These are phyloP conservation scores for Castanea sativa DNA, from an alignment of 306 rosid species.

Conservation along the genomic window DNA sequence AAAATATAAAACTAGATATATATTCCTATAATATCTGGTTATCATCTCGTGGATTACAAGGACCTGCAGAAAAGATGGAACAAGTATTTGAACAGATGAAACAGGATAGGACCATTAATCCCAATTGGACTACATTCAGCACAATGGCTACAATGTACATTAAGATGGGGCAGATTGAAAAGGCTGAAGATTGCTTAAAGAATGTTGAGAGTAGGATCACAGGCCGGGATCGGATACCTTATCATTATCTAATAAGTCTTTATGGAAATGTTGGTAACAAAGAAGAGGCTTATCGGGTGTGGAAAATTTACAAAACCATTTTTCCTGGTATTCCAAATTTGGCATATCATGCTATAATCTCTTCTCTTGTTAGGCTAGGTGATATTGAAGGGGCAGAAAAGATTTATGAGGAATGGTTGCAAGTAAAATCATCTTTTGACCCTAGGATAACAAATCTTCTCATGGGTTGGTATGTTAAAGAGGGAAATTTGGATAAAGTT, in stretches of 20 bases:
- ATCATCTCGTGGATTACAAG: conserved; percentile 80
- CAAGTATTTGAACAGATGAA: conserved; percentile 76
- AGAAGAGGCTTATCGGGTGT: conserved; percentile 78
- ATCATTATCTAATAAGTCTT: conserved; percentile 82
- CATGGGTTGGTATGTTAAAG: conserved; percentile 50
- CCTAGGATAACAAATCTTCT: conserved; percentile 83
- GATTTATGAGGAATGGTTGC: conserved; percentile 76
- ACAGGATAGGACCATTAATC: conserved; percentile 54
- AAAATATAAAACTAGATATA: conserved; percentile 59
- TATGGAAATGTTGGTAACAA: conserved; percentile 76
- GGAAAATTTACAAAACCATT: conserved; percentile 65
- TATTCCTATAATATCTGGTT: conserved; percentile 93
- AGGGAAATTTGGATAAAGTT: conserved; percentile 55
- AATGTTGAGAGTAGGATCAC: conserved; percentile 70
- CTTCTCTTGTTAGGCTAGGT: conserved; percentile 67
- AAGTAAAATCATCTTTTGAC: conserved; percentile 57
- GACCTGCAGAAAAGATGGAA: conserved; percentile 72
- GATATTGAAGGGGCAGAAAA: conserved; percentile 81
- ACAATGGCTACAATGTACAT: conserved; percentile 88
- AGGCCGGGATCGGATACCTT: conserved; percentile 83
- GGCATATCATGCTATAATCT: conserved; percentile 81
- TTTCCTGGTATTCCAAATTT: conserved; percentile 79
- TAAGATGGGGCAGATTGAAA: conserved; percentile 65
- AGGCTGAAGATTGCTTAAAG: conserved; percentile 80
- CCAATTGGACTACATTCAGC: conserved; percentile 93